Evolutionary conservation across 108 stramenopile species (phyloP), one percentile per base, ranked within the genome.

Genomic region (Mayamaea pseudoterrestris): DNA sequence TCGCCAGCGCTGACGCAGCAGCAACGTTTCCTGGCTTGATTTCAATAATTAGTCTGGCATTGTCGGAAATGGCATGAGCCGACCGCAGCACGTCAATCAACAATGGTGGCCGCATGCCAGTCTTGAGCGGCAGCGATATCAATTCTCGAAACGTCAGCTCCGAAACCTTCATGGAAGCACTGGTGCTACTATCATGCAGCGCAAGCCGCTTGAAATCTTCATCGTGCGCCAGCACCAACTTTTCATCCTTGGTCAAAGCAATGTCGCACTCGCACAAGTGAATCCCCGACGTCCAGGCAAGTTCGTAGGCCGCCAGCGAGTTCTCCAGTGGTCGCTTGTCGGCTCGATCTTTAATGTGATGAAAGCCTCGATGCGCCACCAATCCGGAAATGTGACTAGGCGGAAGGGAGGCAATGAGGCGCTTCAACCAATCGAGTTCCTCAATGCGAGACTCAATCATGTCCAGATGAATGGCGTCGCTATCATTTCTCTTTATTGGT

Each of bases 311-410:
- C 7, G 62, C 52, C 7, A 84, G 52, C 16, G 75, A 77, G 50
- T 84, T 84, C 40, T 84, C 78, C 3, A 84, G 31, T 9, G 83
- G 83, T 13, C 83, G 69, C 31, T 50, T 69, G 24, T 69, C 72
- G 37, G 47, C 65, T 11, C 63, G 62, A 35, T 77, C 83, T 13
- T 53, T 44, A 24, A 65, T 68, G 30, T 69, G 61, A 48, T 84
- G 83, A 50, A 84, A 84, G 36, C 77, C 83, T 24, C 83, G 63
- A 58, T 84, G 83, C 5, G 83, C 83, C 5, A 84, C 83, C 25
- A 63, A 36, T 60, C 24, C 42, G 55, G 30, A 9, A 57, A 39
- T 0, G 50, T 40, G 12, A 47, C 61, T 1, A 30, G 17, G 20
- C 43, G 26, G 1, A 42, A 37, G n/a, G 57, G 46, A 20, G 50